phyloP scores from a whole-genome alignment of 192 early-diverging fungal genomes.

The Backusella circina region DNA sequence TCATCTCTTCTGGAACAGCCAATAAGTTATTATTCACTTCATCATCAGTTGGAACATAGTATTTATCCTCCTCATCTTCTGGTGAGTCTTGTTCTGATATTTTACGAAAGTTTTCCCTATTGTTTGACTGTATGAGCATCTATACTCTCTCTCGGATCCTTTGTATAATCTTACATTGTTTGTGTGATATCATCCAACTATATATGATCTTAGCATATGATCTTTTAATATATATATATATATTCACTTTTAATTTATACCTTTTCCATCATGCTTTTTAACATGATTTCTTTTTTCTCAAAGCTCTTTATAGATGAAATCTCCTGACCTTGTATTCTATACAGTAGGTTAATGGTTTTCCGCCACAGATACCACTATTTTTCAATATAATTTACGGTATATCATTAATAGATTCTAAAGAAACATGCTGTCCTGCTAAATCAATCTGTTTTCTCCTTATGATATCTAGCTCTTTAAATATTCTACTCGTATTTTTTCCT shows the following conservation, averaged over 20 bases:
- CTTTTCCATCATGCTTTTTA: conserved; percentile 17
- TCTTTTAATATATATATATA: no score
- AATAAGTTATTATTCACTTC: neutral
- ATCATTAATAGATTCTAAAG: conserved; percentile 21
- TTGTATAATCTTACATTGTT: neutral
- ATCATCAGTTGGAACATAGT: neutral
- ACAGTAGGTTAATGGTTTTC: neutral
- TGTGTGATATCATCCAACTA: conserved; percentile 7
- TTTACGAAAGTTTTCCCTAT: conserved; percentile 1
- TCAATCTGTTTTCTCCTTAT: conserved; percentile 27
- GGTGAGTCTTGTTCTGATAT: neutral
- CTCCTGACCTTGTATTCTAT: conserved; percentile 5
- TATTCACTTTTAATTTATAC: neutral
- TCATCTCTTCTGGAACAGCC: neutral
- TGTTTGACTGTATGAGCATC: neutral
- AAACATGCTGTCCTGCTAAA: conserved; percentile 25
- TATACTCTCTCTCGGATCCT: neutral
- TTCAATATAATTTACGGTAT: conserved; percentile 11
- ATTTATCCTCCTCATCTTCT: neutral
- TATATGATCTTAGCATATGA: neutral
- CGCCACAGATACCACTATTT: neutral
- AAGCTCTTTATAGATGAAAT: neutral
- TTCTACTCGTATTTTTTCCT: conserved; percentile 13
- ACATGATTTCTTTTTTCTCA: conserved; percentile 6
- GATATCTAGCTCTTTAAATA: conserved; percentile 22